Evolutionary conservation across 768 basidiomycete genomes (phyloP).

Genomic region (Dacryopinax primogenitus): DNA sequence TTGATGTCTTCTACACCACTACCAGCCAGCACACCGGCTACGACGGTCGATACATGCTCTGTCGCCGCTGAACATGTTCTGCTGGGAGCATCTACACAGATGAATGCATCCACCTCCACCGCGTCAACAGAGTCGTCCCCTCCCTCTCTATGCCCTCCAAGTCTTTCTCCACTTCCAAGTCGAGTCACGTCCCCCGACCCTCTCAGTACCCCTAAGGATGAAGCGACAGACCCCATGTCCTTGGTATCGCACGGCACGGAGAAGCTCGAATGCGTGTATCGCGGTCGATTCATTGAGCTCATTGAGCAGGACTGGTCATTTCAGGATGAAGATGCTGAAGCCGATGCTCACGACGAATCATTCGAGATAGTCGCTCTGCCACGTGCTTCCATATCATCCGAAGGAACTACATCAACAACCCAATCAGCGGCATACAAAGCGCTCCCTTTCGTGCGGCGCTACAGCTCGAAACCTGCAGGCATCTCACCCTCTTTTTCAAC

Average conservation of each 20-base stretch:
- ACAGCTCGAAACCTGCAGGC: not conserved
- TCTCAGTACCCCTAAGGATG: not conserved
- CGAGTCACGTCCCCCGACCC: not conserved
- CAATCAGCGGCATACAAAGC: not conserved
- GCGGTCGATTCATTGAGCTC: not conserved
- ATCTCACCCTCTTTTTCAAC: constrained; percentile 6
- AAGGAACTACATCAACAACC: not conserved
- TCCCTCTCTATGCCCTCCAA: not conserved
- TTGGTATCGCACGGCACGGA: not conserved
- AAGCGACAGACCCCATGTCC: not conserved
- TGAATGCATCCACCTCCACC: not conserved
- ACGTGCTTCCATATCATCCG: not conserved
- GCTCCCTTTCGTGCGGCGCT: not conserved
- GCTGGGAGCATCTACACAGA: no score
- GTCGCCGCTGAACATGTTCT: no score
- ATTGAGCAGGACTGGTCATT: not conserved
- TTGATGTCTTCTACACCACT: no score
- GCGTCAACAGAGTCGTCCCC: not conserved
- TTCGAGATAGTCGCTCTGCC: not conserved
- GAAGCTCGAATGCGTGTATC: not conserved
- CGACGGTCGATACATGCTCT: no score
- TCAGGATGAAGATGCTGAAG: not conserved
- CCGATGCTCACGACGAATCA: not conserved
- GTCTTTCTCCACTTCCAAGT: not conserved
- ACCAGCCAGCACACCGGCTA: no score